Percentiles rank a stretch among this genome's conserved stretches.
These are phyloP conservation scores for Trifolium fragiferum DNA, from an alignment of 306 rosid genomes.

Conservation along the genomic window DNA sequence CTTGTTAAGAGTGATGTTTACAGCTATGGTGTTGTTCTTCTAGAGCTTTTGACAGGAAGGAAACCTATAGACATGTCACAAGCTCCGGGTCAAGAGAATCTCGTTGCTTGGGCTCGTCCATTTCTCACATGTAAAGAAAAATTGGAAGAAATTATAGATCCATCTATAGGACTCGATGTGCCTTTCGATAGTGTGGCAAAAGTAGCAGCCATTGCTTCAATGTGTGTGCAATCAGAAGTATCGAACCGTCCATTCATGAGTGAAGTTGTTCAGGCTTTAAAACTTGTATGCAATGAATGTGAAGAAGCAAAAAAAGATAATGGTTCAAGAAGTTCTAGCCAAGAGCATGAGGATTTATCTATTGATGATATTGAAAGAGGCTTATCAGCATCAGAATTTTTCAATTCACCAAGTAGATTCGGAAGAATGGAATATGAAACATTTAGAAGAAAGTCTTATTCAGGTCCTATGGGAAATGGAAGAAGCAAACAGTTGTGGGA, in stretches of 20 bases:
- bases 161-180: conserved; percentile 56
- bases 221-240: conserved; percentile 91
- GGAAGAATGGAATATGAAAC: conserved; percentile 55
- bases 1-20: conserved; percentile 93
- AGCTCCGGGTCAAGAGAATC: conserved; percentile 86
- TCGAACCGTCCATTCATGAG: conserved; percentile 94
- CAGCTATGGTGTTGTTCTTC: conserved; percentile 94
- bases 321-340: conserved; percentile 58
- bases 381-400: conserved; percentile 58
- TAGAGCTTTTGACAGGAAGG: conserved; percentile 82
- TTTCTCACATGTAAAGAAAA: conserved; percentile 74
- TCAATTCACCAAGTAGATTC: conserved; percentile 49
- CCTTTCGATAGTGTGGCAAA: conserved; percentile 72
- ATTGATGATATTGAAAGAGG: conserved; percentile 57
- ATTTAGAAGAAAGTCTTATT: conserved; percentile 66
- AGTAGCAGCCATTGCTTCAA: conserved; percentile 93
- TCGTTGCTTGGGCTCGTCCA: conserved; percentile 84
- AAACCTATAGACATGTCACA: conserved; percentile 94
- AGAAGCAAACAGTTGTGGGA: conserved; percentile 68
- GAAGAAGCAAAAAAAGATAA: conserved; percentile 57
- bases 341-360: conserved; percentile 51
- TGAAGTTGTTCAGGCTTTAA: conserved; percentile 92
- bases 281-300: conserved; percentile 74
- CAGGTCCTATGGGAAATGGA: conserved; percentile 65
- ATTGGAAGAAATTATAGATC: conserved; percentile 60